A percentile compares a stretch with the other conserved stretches of the same genome.
phyloP scores from a whole-genome alignment of 108 stramenopile genomes.

The Nitzschia putrida region DNA sequence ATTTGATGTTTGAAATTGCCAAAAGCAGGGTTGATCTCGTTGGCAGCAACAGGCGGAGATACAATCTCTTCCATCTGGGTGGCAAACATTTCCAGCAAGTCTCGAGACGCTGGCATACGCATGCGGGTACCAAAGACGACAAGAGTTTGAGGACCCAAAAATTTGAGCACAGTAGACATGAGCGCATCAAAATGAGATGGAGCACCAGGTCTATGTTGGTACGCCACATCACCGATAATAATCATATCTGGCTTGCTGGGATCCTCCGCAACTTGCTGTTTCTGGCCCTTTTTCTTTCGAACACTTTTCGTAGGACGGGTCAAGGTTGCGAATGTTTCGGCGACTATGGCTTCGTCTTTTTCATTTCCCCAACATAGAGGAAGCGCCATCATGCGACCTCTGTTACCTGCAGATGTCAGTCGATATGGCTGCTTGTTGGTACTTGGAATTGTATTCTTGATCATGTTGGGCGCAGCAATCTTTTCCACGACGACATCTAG shows the following conservation, averaged over 20 bases:
- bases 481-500: conserved; percentile 51
- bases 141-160: conserved; percentile 37
- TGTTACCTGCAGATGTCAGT: conserved; percentile 35
- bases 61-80: conserved; percentile 54
- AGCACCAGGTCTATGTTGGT: conserved; percentile 59
- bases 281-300: conserved; percentile 11
- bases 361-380: conserved; percentile 54
- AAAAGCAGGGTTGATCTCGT: conserved; percentile 55
- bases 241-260: conserved; percentile 43
- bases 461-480: conserved; percentile 44
- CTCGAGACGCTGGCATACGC: conserved; percentile 55
- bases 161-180: conserved; percentile 43
- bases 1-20: conserved; percentile 54
- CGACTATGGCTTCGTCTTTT: conserved; percentile 39
- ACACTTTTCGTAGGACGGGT: not conserved
- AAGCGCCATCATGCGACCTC: conserved; percentile 38
- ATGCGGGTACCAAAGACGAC: conserved; percentile 61
- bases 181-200: conserved; percentile 61
- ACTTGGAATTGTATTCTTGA: conserved; percentile 30
- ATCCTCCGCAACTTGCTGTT: not conserved
- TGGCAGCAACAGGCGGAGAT: conserved; percentile 41
- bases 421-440: conserved; percentile 22
- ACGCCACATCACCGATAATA: conserved; percentile 61
- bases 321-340: not conserved
- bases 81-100: conserved; percentile 46